Conservation (phyloP, 148 eudicot genomes). For the Persicaria maculosa region DNA sequence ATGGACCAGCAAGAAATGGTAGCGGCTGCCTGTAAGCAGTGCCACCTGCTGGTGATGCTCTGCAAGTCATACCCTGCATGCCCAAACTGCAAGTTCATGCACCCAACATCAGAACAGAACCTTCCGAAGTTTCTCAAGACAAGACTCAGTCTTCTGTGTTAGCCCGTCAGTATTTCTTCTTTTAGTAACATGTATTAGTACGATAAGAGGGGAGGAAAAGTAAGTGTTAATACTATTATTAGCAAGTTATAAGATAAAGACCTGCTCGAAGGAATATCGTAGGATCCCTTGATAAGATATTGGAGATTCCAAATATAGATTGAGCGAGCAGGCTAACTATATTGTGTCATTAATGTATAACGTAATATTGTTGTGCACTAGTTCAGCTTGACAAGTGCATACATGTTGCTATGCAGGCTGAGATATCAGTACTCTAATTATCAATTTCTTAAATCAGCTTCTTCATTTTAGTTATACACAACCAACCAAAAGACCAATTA, state of each 20-base stretch:
- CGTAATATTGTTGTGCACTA: background rate
- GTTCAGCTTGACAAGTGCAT: too few relatives aligned
- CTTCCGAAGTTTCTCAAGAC: slow-evolving; percentile 16
- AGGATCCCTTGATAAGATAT: background rate
- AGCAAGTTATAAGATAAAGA: background rate
- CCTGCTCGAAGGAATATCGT: slow-evolving; percentile 3
- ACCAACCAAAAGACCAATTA: background rate
- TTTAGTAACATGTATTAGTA: background rate
- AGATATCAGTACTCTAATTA: background rate
- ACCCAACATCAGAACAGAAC: slow-evolving; percentile 32
- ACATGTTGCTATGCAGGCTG: background rate
- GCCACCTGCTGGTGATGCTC: slow-evolving; percentile 62
- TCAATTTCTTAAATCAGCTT: background rate
- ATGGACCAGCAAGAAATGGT: slow-evolving; percentile 33
- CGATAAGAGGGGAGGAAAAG: background rate
- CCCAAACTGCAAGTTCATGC: slow-evolving; percentile 61
- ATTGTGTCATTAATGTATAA: background rate
- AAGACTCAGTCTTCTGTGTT: slow-evolving; percentile 32
- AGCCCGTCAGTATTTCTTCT: background rate
- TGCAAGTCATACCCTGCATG: slow-evolving; percentile 50
- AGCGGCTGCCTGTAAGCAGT: slow-evolving; percentile 46
- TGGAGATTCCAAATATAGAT: slow-evolving; percentile 7
- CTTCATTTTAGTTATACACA: background rate
- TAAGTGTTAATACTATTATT: slow-evolving; percentile 1
- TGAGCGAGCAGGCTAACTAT: slow-evolving; percentile 4